Base-by-base conservation (phyloP, 345 rosid genomes). In the Aethionema arabicum region DNA sequence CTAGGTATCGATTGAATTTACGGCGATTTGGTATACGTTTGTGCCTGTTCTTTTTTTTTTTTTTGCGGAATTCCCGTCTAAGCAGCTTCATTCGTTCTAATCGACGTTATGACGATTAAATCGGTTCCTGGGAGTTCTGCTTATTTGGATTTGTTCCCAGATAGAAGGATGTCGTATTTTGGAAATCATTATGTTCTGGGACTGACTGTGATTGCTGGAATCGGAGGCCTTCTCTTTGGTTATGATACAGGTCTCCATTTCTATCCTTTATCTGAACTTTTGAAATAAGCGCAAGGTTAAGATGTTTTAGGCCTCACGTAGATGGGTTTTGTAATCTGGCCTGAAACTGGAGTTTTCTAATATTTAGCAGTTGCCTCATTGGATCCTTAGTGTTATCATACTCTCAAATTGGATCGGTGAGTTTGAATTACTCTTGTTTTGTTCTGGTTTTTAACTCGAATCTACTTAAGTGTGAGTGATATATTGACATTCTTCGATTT, bases 81-180 rank as follows among this genome's bases (percentile, higher is more conserved):
- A 21, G 27, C 27, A 21, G 27, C 27, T 21, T 1, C 27, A 21
- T 21, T 21, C 2, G 27, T 21, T 21, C 27, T 21, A 2, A 21
- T 38, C 41, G 1, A 7, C 41, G 41, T 4, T 0, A 78, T 82
- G 88, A 78, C 87, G 72, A 9, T 82, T n/a, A 79, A 74, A 3
- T 76, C 86, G 39, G 51, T 79, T 48, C 91, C 91, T 12, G 95
- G 95, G 31, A 88, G 96, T 66, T 88, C 96, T 5, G 82, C 91
- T 58, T 88, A 88, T 78, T 74, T 88, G 66, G 88, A 80, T 44
- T 40, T 66, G 77, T 85, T 77, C 50, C 91, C 96, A 9, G 96
- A 88, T 31, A 76, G 96, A 66, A 79, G 88, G 74, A 83, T 88
- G 84, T 63, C 85, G 9, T 79, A 77, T 63, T 88, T 88, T 58